Evolutionary conservation across 768 basidiomycete genomes (phyloP).

Genomic region (Russula griseocarnosa): DNA sequence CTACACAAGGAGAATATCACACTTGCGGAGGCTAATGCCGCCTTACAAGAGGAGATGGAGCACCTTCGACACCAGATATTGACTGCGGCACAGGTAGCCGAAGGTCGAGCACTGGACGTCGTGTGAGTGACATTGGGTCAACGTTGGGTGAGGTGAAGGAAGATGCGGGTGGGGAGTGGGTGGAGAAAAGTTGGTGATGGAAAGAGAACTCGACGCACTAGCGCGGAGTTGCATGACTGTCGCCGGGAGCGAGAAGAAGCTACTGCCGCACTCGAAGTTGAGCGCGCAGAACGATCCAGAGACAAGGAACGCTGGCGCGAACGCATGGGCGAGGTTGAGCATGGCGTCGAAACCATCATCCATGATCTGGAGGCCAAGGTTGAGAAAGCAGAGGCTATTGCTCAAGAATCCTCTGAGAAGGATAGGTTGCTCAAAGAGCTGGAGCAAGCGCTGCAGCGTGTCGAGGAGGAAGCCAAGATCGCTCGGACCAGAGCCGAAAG

Average conservation of each 20-base stretch:
- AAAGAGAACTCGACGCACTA: slow-evolving; percentile 36
- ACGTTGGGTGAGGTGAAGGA: slow-evolving; percentile 60
- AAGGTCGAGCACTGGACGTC: slow-evolving; percentile 37
- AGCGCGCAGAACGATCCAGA: slow-evolving; percentile 52
- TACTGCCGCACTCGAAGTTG: slow-evolving; percentile 46
- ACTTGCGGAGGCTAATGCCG: slow-evolving; percentile 25
- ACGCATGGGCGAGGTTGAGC: slow-evolving; percentile 67
- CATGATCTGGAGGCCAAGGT: slow-evolving; percentile 57
- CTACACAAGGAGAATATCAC: slow-evolving; percentile 44
- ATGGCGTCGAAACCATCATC: slow-evolving; percentile 63
- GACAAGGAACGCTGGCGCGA: slow-evolving; percentile 71
- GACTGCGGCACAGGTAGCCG: slow-evolving; percentile 33
- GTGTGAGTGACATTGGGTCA: slow-evolving; percentile 50
- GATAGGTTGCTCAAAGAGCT: slow-evolving; percentile 42
- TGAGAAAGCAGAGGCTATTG: slow-evolving; percentile 48
- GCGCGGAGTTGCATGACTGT: slow-evolving; percentile 39
- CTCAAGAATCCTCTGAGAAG: slow-evolving; percentile 40
- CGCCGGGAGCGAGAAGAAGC: slow-evolving; percentile 39
- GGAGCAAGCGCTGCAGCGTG: slow-evolving; percentile 44
- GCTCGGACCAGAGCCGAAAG: slow-evolving; percentile 58
- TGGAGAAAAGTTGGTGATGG: slow-evolving; percentile 64
- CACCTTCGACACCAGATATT: slow-evolving; percentile 24
- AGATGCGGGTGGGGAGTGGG: slow-evolving; percentile 61
- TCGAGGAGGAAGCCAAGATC: slow-evolving; percentile 50
- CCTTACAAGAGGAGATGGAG: slow-evolving; percentile 25